Evolutionary conservation across 768 basidiomycete species (phyloP).

Genomic region (Exsudoporus frostii): DNA sequence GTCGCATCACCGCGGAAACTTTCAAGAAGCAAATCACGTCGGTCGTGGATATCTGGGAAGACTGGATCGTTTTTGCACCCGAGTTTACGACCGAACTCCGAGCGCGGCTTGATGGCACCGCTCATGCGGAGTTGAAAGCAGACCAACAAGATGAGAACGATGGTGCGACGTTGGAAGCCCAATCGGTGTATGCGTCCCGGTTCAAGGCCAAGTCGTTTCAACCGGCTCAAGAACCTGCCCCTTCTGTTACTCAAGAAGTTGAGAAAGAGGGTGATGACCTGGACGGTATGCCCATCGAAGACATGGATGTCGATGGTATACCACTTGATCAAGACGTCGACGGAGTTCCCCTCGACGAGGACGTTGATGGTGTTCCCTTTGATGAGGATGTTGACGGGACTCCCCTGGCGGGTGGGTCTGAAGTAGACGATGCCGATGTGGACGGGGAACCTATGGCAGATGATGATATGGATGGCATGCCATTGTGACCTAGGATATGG

Average conservation of each 20-base stretch:
- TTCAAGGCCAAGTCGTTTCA: slow-evolving; percentile 82
- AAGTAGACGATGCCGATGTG: slow-evolving; percentile 16
- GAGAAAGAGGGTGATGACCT: slow-evolving; percentile 46
- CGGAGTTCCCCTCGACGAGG: slow-evolving; percentile 34
- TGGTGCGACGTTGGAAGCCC: slow-evolving; percentile 18
- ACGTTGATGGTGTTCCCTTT: slow-evolving; percentile 28
- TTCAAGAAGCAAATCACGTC: slow-evolving; percentile 91
- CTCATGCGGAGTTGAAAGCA: slow-evolving; percentile 27
- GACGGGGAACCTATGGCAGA: slow-evolving; percentile 31
- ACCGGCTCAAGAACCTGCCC: slow-evolving; percentile 48
- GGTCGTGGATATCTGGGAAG: slow-evolving; percentile 95
- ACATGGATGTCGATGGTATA: slow-evolving; percentile 51
- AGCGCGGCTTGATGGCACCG: slow-evolving; percentile 65
- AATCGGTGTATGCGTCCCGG: slow-evolving; percentile 46
- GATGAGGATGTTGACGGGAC: slow-evolving; percentile 39
- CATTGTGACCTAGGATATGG: slow-evolving; percentile 26
- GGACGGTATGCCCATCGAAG: slow-evolving; percentile 51
- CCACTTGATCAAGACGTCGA: slow-evolving; percentile 39
- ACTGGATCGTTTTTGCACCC: slow-evolving; percentile 95
- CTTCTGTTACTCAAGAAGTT: slow-evolving; percentile 22
- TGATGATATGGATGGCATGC: slow-evolving; percentile 39
- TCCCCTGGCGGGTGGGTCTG: slow-evolving; percentile 28
- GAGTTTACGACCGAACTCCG: slow-evolving; percentile 79
- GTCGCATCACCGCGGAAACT: slow-evolving; percentile 91
- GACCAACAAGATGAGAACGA: slow-evolving; percentile 25